These are phyloP conservation scores for Candida takata DNA, from an alignment of 805 yeast species.

Conservation along the genomic window DNA sequence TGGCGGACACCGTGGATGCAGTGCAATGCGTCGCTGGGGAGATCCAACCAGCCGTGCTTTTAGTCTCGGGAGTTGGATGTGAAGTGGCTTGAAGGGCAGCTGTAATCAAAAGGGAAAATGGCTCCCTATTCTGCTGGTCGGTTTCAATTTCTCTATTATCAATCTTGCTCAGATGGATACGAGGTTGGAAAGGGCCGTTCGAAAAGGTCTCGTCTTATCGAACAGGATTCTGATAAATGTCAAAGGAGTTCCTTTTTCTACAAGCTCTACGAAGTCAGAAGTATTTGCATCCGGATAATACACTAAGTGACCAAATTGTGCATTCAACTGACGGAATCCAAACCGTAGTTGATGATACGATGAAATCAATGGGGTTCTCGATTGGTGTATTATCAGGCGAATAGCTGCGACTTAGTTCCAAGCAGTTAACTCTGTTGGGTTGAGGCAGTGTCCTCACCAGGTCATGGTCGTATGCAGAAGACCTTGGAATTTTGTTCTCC, in stretches of 20 bases:
- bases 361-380: too few relatives aligned
- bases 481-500: too few relatives aligned
- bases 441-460: background rate
- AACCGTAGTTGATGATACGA: too few relatives aligned
- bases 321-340: too few relatives aligned
- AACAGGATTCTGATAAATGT: background rate
- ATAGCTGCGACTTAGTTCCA: too few relatives aligned
- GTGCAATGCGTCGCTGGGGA: background rate
- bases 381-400: too few relatives aligned
- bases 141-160: too few relatives aligned
- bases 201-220: background rate
- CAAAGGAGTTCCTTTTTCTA: background rate
- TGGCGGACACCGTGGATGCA: background rate
- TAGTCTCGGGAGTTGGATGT: background rate
- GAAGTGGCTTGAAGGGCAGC: background rate
- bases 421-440: background rate
- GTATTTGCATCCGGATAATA: too few relatives aligned
- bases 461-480: background rate
- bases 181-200: background rate
- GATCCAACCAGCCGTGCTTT: background rate
- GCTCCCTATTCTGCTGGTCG: background rate
- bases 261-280: background rate
- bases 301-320: too few relatives aligned
- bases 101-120: background rate
- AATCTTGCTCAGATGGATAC: too few relatives aligned